Percentiles rank a stretch among this genome's conserved stretches.
These are phyloP conservation scores for Tetrastigma voinierianum DNA, from an alignment of 164 flowering plant species.

Conservation along the genomic window DNA sequence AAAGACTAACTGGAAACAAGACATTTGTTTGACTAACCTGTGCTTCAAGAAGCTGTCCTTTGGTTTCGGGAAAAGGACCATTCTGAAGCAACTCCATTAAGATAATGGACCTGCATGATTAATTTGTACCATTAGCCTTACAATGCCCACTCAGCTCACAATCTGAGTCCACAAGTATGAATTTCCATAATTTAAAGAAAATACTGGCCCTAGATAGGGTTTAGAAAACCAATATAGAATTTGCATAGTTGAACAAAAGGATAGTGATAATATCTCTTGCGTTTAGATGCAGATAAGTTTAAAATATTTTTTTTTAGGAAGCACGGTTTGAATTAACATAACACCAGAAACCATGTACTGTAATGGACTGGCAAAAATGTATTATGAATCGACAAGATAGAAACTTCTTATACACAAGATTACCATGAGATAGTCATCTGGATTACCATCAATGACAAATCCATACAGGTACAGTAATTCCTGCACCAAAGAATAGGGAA, in stretches of 20 bases:
- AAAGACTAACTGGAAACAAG: not conserved
- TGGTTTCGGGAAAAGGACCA: constrained; percentile 60
- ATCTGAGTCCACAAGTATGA: not conserved
- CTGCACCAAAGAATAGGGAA: constrained; percentile 50
- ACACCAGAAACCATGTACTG: not conserved
- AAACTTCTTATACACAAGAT: constrained; percentile 2
- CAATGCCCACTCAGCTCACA: not conserved
- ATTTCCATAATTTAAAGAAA: not conserved
- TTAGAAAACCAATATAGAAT: not conserved
- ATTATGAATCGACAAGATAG: not conserved
- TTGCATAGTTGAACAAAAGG: not conserved
- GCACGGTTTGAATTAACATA: not conserved
- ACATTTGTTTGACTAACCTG: constrained; percentile 51
- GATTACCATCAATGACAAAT: constrained; percentile 80
- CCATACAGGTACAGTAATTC: constrained; percentile 94
- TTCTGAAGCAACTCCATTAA: constrained; percentile 73
- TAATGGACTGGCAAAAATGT: not conserved
- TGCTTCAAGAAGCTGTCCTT: constrained; percentile 73
- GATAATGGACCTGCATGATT: constrained; percentile 76
- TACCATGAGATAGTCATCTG: constrained; percentile 99
- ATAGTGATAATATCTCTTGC: too few species aligned
- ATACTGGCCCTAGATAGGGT: not conserved
- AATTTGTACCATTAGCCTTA: not conserved
- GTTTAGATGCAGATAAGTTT: too few species aligned
- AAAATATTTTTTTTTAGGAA: not conserved